Conservation (phyloP, 805 yeast genomes). For the Wickerhamiella allomyrinae region DNA sequence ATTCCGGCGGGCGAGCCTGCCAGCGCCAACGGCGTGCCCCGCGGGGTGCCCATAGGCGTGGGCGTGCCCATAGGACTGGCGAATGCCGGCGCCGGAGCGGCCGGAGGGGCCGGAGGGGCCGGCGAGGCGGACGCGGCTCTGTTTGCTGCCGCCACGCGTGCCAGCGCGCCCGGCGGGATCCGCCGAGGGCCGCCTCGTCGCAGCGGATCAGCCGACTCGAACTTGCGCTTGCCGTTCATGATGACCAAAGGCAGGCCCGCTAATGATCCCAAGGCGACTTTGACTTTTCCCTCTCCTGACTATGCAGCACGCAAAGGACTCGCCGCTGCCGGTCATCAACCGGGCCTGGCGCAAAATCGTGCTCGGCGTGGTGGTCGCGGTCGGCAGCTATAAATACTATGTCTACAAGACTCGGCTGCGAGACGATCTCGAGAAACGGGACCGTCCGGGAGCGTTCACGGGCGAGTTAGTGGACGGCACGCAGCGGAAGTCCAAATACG, state of each 20-base stretch:
- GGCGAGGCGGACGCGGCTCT: no score
- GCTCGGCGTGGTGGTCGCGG: slow-evolving; percentile 16
- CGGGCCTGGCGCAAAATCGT: slow-evolving; percentile 23
- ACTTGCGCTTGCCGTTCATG: slow-evolving; percentile 9
- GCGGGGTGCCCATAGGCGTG: no score
- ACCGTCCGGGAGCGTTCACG: slow-evolving; percentile 20
- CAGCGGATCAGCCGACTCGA: slow-evolving; percentile 18
- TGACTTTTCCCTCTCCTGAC: no score
- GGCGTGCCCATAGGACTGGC: no score
- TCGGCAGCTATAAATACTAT: slow-evolving; percentile 18
- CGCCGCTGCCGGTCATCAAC: slow-evolving; percentile 20
- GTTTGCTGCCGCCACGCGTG: slow-evolving; percentile 3
- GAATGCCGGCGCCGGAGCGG: no score
- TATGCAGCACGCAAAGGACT: slow-evolving; percentile 13
- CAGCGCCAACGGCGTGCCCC: no score
- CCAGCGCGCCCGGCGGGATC: slow-evolving; percentile 8
- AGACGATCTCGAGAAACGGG: slow-evolving; percentile 8
- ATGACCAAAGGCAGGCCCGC: neutral
- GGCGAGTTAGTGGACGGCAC: slow-evolving; percentile 20
- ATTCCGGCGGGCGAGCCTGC: no score
- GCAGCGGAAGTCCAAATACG: slow-evolving; percentile 23
- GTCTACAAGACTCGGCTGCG: slow-evolving; percentile 11
- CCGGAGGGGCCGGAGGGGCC: no score
- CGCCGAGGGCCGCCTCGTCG: slow-evolving; percentile 14
- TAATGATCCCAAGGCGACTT: no score